A percentile compares a stretch with the other conserved stretches of the same genome.
These are phyloP conservation scores for Hypsizygus ulmarius DNA, from an alignment of 1,284 basidiomycete species.

Conservation along the genomic window DNA sequence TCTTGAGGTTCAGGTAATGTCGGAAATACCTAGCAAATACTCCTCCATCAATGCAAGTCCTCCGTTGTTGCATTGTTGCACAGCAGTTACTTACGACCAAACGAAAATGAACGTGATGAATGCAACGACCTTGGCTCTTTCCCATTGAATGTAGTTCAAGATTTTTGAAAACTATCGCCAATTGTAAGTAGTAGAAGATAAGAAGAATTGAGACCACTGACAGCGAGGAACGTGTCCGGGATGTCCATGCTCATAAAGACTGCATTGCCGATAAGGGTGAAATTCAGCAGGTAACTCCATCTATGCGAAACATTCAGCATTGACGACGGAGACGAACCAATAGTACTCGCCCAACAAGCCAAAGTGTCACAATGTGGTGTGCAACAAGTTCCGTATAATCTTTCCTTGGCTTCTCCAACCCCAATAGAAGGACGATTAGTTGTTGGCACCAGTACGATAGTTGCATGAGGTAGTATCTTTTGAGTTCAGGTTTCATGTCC, in stretches of 20 bases:
- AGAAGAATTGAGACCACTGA: slow-evolving; percentile 37
- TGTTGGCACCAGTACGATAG: slow-evolving; percentile 94
- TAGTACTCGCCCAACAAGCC: slow-evolving; percentile 77
- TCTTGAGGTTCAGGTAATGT: slow-evolving; percentile 87
- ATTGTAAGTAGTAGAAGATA: slow-evolving; percentile 9
- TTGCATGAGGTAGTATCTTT: slow-evolving; percentile 91
- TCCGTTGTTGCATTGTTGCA: not conserved
- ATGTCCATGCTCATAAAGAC: slow-evolving; percentile 98
- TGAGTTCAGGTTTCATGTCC: slow-evolving; percentile 85
- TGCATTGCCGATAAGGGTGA: slow-evolving; percentile 89
- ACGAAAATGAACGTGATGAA: slow-evolving; percentile 72
- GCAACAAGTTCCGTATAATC: slow-evolving; percentile 86
- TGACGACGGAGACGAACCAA: slow-evolving; percentile 9
- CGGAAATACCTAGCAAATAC: slow-evolving; percentile 78
- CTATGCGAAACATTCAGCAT: slow-evolving; percentile 34
- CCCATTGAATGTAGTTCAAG: slow-evolving; percentile 79
- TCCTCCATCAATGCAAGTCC: slow-evolving; percentile 3
- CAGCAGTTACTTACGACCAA: slow-evolving; percentile 72
- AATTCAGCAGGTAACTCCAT: slow-evolving; percentile 84
- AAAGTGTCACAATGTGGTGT: slow-evolving; percentile 92
- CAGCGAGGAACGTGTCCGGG: slow-evolving; percentile 86
- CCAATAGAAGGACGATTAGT: slow-evolving; percentile 80
- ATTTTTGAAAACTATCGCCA: slow-evolving; percentile 72
- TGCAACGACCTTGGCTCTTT: slow-evolving; percentile 59
- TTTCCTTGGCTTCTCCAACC: slow-evolving; percentile 91